Evolutionary conservation across 129 eudicot genomes (phyloP).

Genomic region (Gnaphalium uliginosum): DNA sequence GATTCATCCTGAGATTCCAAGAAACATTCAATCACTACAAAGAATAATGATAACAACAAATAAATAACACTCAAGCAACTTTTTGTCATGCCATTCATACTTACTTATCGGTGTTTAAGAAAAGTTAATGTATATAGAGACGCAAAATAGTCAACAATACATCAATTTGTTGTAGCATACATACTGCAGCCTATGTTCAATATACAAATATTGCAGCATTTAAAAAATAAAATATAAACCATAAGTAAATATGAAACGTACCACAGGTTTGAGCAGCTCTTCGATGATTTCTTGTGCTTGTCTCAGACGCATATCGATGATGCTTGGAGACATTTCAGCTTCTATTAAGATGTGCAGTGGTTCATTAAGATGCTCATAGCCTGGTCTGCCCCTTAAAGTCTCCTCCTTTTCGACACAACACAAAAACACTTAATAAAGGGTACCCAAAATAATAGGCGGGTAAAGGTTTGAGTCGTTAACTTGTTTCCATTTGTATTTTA

Average conservation of each 20-base stretch:
- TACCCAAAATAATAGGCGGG: background rate
- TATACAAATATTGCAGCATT: background rate
- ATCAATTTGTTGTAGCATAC: background rate
- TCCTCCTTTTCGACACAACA: conserved; percentile 49
- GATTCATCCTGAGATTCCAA: conserved; percentile 64
- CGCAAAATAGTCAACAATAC: background rate
- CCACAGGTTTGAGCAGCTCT: conserved; percentile 85
- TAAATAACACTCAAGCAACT: background rate
- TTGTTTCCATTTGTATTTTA: background rate
- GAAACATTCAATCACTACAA: background rate
- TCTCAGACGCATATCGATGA: conserved; percentile 59
- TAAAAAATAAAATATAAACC: background rate
- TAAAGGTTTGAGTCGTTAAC: background rate
- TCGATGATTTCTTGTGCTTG: conserved; percentile 77
- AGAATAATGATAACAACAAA: too few relatives aligned
- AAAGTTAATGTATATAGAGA: background rate
- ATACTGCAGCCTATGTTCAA: background rate
- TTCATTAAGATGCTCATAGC: conserved; percentile 81
- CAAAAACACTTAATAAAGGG: background rate
- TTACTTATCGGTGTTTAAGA: background rate
- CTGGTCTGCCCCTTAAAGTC: conserved; percentile 75
- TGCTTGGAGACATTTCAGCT: conserved; percentile 65
- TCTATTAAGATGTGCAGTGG: conserved; percentile 73
- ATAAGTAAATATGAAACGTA: conserved; percentile 27
- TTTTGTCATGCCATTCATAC: background rate